These are phyloP conservation scores for Theileria sp. DNA, from an alignment of 169 alveolate genomes.

Conservation along the genomic window DNA sequence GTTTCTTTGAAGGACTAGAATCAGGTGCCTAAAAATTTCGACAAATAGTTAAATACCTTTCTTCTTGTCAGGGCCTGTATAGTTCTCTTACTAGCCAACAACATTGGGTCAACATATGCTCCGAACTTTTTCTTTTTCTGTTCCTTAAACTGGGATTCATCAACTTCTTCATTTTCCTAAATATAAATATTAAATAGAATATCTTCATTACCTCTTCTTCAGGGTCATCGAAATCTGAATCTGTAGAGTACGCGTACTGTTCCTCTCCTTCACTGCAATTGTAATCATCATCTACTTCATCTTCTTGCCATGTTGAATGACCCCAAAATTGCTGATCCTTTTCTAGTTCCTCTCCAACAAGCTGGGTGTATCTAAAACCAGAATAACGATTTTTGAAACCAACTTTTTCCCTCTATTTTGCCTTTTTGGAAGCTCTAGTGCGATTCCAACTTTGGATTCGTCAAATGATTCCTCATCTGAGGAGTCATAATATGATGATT, in stretches of 20 bases:
- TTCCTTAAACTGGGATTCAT: constrained; percentile 52
- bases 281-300: constrained; percentile 82
- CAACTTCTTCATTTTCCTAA: constrained; percentile 53
- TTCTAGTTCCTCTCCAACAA: constrained; percentile 81
- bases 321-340: constrained; percentile 83
- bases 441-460: constrained; percentile 77
- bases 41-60: constrained; percentile 5
- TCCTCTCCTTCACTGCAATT: constrained; percentile 85
- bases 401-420: constrained; percentile 77
- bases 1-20: neutral
- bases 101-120: constrained; percentile 64
- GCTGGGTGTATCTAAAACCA: constrained; percentile 56
- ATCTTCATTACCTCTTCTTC: constrained; percentile 45
- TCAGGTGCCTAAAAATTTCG: neutral
- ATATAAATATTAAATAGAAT: neutral
- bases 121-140: constrained; percentile 35
- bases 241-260: constrained; percentile 77
- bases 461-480: constrained; percentile 58
- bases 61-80: constrained; percentile 24
- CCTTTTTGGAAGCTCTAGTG: constrained; percentile 81
- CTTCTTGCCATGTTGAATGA: constrained; percentile 84
- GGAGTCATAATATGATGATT: constrained; percentile 13
- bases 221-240: constrained; percentile 81
- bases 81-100: constrained; percentile 34
- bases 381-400: neutral